Conservation (phyloP, 441 rosid species). For the Euphorbia schlechtendalii region DNA sequence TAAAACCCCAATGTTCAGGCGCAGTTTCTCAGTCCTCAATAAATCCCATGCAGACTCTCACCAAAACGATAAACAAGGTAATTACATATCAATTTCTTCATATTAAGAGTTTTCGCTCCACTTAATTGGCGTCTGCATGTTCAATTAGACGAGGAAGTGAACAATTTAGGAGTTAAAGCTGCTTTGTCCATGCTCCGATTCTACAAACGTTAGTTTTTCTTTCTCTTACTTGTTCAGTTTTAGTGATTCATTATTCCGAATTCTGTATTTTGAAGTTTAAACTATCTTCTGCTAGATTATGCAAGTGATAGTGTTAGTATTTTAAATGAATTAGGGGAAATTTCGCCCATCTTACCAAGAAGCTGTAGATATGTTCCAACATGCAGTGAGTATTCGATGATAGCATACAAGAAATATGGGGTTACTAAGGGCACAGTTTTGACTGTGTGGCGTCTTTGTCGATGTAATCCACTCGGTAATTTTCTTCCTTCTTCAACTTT, state of each 20-base stretch:
- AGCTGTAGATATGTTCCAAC: constrained; percentile 83
- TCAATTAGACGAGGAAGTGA: constrained; percentile 33
- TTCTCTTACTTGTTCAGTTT: not conserved
- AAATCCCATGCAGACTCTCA: not conserved
- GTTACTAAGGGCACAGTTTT: constrained; percentile 59
- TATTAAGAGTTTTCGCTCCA: not conserved
- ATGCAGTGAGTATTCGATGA: constrained; percentile 87
- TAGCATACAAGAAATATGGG: constrained; percentile 91
- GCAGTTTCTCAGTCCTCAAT: not conserved
- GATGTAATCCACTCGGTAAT: constrained; percentile 87
- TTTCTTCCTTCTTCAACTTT: not conserved
- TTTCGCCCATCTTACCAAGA: constrained; percentile 69
- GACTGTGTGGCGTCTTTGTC: constrained; percentile 78
- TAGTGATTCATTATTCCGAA: too few relatives aligned
- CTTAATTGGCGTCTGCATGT: not conserved
- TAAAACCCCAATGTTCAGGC: constrained; percentile 1
- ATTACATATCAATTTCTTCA: not conserved
- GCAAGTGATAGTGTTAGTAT: too few relatives aligned
- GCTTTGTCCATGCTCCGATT: constrained; percentile 67
- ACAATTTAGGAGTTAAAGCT: constrained; percentile 62
- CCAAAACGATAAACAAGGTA: constrained; percentile 3
- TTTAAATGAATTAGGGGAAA: constrained; percentile 51
- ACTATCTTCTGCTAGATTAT: not conserved
- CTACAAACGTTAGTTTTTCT: constrained; percentile 53
- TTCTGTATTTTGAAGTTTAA: too few relatives aligned